Conservation (phyloP, 106 monocot species). For the Apostasia shenzhenica region DNA sequence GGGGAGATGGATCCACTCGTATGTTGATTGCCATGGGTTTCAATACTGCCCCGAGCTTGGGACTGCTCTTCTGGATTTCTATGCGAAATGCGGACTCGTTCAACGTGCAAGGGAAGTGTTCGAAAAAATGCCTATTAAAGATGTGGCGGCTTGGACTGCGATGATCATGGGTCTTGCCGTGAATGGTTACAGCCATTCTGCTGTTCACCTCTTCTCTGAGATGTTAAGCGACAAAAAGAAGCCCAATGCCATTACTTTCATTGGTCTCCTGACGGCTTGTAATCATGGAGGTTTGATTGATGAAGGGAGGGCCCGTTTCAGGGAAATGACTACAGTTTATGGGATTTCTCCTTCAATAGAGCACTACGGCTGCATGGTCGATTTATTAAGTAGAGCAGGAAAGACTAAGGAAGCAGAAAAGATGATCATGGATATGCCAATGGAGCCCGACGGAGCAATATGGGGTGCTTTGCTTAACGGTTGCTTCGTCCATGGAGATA, state of each 20-base stretch:
- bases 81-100: conserved; percentile 28
- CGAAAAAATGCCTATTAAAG: conserved; percentile 12
- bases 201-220: conserved; percentile 15
- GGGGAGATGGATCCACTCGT: conserved; percentile 33
- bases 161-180: conserved; percentile 32
- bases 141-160: conserved; percentile 29
- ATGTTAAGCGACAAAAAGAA: conserved; percentile 7
- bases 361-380: conserved; percentile 44
- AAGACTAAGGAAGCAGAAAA: conserved; percentile 27
- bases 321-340: conserved; percentile 5
- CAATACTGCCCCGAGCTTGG: conserved; percentile 15
- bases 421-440: conserved; percentile 26
- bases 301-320: conserved; percentile 23
- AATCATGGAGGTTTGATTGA: conserved; percentile 38
- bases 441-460: conserved; percentile 23
- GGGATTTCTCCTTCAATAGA: conserved; percentile 13
- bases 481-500: conserved; percentile 21
- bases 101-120: conserved; percentile 27
- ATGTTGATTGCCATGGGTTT: conserved; percentile 11
- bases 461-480: conserved; percentile 44
- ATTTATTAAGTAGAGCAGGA: conserved; percentile 25
- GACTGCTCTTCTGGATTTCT: conserved; percentile 33
- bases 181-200: conserved; percentile 19
- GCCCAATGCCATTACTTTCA: conserved; percentile 27
- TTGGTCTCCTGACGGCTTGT: conserved; percentile 31